These are phyloP conservation scores for Tetrahymena malaccensis DNA, from an alignment of 73 alveolate genomes.

Conservation along the genomic window DNA sequence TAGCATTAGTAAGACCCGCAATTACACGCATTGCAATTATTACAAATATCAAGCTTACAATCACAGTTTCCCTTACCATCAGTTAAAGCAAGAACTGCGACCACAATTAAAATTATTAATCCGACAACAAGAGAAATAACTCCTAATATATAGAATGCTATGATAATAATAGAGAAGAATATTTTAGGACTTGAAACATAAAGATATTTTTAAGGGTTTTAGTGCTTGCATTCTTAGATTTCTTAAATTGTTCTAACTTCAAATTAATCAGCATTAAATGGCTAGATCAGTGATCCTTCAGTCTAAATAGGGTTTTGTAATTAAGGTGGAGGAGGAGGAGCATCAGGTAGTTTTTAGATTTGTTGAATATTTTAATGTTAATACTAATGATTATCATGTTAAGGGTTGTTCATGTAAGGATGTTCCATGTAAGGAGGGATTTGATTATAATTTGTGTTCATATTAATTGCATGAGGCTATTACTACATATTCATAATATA, in stretches of 20 bases:
- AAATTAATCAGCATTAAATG: background rate
- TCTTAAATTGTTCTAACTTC: background rate
- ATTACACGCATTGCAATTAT: background rate
- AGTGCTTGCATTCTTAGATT: background rate
- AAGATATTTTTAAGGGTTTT: background rate
- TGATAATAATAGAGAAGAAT: background rate
- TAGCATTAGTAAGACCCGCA: background rate
- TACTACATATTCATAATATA: background rate
- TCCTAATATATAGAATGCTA: background rate
- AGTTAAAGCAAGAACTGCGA: background rate
- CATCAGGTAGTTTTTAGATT: background rate
- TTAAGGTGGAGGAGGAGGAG: background rate
- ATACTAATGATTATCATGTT: background rate
- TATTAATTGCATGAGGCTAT: background rate
- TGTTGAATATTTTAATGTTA: background rate
- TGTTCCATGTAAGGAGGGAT: background rate
- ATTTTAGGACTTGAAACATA: background rate
- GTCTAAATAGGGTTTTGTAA: background rate
- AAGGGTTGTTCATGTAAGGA: background rate
- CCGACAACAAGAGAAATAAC: background rate
- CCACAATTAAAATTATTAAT: background rate
- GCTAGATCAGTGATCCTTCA: background rate
- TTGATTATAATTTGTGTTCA: background rate
- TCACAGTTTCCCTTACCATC: background rate
- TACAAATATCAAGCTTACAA: background rate